A percentile compares a stretch with the other conserved stretches of the same genome.
phyloP scores from a whole-genome alignment of 2,329 filamentous ascomycete species.

The Sporothrix luriei region DNA sequence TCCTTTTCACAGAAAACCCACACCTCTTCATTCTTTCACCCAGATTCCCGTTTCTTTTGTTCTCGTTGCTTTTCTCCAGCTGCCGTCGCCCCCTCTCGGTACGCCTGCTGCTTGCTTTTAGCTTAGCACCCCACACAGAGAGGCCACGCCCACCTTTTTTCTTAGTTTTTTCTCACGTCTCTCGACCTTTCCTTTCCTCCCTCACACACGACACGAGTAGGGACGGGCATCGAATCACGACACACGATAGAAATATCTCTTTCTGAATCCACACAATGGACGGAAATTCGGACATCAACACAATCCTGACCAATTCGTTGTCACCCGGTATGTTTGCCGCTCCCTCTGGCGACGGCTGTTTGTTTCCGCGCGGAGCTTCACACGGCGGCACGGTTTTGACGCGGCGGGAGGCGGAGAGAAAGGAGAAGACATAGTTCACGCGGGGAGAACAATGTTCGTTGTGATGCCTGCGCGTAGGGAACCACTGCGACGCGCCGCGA shows the following conservation, averaged over 20 bases:
- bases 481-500: constrained; percentile 25
- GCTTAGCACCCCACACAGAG: constrained; percentile 28
- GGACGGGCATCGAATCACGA: constrained; percentile 30
- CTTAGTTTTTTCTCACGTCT: constrained; percentile 26
- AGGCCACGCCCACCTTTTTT: constrained; percentile 26
- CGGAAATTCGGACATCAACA: constrained; percentile 88
- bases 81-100: neutral
- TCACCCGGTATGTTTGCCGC: constrained; percentile 72
- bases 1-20: neutral
- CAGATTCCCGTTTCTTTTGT: constrained; percentile 14
- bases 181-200: constrained; percentile 3
- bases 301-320: constrained; percentile 95
- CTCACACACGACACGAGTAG: constrained; percentile 21
- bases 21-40: constrained; percentile 24
- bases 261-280: constrained; percentile 55
- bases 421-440: neutral
- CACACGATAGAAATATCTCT: constrained; percentile 9
- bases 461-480: constrained; percentile 41
- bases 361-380: constrained; percentile 33
- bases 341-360: constrained; percentile 23
- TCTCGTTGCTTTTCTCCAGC: neutral
- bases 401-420: neutral
- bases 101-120: neutral
- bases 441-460: neutral
- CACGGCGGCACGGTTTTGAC: constrained; percentile 21